These are phyloP conservation scores for Colletotrichum agaves DNA, from an alignment of 2,329 filamentous ascomycete genomes.

Conservation along the genomic window DNA sequence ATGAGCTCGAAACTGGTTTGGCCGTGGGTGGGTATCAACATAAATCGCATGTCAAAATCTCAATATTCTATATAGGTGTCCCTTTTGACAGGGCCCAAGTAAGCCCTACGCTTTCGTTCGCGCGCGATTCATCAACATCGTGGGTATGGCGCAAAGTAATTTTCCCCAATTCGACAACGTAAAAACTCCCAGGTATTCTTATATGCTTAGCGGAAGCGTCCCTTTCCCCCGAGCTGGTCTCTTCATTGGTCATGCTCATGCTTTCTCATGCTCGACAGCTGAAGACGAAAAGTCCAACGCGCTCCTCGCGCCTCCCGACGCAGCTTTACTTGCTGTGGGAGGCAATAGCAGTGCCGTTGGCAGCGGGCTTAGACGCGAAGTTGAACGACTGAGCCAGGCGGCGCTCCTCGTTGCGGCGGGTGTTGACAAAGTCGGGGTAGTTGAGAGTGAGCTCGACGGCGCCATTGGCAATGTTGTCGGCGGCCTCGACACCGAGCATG, in stretches of 20 bases:
- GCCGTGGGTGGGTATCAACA: background rate
- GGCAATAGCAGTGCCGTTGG: constrained; percentile 47
- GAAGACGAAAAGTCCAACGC: constrained; percentile 4
- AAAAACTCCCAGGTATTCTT: constrained; percentile 37
- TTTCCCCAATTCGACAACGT: constrained; percentile 23
- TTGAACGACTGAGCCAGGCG: constrained; percentile 64
- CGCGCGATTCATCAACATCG: constrained; percentile 34
- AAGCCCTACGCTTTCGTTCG: constrained; percentile 20
- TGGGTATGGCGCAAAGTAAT: constrained; percentile 33
- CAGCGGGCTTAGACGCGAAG: constrained; percentile 44
- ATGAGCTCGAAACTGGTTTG: too few relatives aligned
- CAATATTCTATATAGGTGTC: constrained; percentile 27
- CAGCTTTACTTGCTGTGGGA: constrained; percentile 47
- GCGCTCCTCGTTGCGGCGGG: constrained; percentile 74
- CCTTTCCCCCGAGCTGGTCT: background rate
- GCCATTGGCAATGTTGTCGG: constrained; percentile 88
- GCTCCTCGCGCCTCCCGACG: background rate
- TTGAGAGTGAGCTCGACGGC: constrained; percentile 93
- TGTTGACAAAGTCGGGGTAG: constrained; percentile 96
- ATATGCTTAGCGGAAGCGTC: constrained; percentile 29
- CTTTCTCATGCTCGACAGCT: constrained; percentile 26
- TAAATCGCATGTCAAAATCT: constrained; percentile 1
- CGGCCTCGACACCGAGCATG: constrained; percentile 95
- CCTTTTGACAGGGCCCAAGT: background rate
- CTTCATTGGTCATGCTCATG: constrained; percentile 22